Conservation (phyloP, 2,329 filamentous ascomycete species). For the Septoria linicola region DNA sequence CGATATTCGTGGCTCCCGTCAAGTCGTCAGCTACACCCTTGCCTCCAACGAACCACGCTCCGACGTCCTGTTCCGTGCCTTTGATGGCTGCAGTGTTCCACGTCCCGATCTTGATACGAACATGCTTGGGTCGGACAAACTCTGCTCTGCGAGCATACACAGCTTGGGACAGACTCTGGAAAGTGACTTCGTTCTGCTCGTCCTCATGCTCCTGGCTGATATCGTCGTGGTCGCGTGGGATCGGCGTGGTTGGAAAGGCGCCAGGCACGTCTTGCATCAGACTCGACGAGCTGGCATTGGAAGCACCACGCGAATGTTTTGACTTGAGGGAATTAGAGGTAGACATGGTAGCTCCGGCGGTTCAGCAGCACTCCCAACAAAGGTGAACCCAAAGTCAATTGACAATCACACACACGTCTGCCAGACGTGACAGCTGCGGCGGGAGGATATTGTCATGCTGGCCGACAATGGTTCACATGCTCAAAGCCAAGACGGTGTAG, state of each 20-base stretch:
- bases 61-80: constrained; percentile 83
- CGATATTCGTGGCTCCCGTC: constrained; percentile 49
- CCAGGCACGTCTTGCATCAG: constrained; percentile 51
- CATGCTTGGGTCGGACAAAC: constrained; percentile 70
- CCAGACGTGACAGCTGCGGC: constrained; percentile 3
- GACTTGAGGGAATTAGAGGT: constrained; percentile 11
- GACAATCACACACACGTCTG: too few species aligned
- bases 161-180: constrained; percentile 50
- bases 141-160: constrained; percentile 73
- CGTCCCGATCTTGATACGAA: constrained; percentile 84
- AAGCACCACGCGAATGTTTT: constrained; percentile 27
- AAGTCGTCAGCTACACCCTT: constrained; percentile 67
- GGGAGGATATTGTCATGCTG: too few species aligned
- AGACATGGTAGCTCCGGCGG: constrained; percentile 19
- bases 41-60: constrained; percentile 80
- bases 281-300: constrained; percentile 29
- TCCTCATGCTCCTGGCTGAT: constrained; percentile 29
- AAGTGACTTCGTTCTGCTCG: constrained; percentile 24
- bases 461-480: too few species aligned
- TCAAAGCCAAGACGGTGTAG: too few species aligned
- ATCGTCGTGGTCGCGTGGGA: constrained; percentile 17
- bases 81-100: constrained; percentile 92
- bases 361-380: too few species aligned
- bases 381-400: too few species aligned
- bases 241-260: constrained; percentile 43